A percentile compares a stretch with the other conserved stretches of the same genome.
Evolutionary conservation across 306 rosid species (phyloP).

Genomic region (Prunus armeniaca): DNA sequence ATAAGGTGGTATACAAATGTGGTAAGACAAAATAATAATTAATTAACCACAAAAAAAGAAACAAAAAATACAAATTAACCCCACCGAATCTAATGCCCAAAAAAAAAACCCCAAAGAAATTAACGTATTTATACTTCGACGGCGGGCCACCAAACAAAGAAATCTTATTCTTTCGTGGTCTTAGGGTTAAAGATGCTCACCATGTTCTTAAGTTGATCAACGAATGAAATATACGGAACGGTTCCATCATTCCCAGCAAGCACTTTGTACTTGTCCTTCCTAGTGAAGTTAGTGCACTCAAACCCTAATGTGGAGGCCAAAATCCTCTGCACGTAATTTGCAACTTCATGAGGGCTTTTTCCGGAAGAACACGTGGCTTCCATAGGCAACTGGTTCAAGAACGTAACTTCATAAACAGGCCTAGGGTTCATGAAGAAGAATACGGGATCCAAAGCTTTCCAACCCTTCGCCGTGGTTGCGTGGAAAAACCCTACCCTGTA

Average conservation of each 20-base stretch:
- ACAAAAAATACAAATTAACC: not conserved
- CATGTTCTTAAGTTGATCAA: slow-evolving; percentile 45
- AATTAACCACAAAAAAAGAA: not conserved
- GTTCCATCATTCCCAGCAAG: slow-evolving; percentile 92
- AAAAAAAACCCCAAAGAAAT: not conserved
- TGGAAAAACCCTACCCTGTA: slow-evolving; percentile 91
- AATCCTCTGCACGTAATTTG: slow-evolving; percentile 86
- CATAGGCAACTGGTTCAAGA: slow-evolving; percentile 76
- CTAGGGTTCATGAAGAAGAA: slow-evolving; percentile 96
- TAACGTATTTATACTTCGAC: not conserved
- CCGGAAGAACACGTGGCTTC: slow-evolving; percentile 91
- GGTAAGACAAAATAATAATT: not conserved
- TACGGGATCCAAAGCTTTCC: slow-evolving; percentile 80
- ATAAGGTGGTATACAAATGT: too few species aligned
- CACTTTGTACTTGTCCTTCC: slow-evolving; percentile 82
- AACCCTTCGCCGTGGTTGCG: slow-evolving; percentile 90
- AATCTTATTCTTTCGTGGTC: not conserved
- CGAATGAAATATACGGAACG: slow-evolving; percentile 44
- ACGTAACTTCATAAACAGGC: slow-evolving; percentile 86
- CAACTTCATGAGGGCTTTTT: slow-evolving; percentile 86
- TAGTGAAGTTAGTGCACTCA: slow-evolving; percentile 83
- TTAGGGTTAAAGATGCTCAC: slow-evolving; percentile 20
- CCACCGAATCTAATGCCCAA: not conserved
- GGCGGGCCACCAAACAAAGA: not conserved
- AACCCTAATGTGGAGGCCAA: slow-evolving; percentile 84